Base-by-base conservation (phyloP, 257 asterid genomes). In the Nicotiana tabacum region DNA sequence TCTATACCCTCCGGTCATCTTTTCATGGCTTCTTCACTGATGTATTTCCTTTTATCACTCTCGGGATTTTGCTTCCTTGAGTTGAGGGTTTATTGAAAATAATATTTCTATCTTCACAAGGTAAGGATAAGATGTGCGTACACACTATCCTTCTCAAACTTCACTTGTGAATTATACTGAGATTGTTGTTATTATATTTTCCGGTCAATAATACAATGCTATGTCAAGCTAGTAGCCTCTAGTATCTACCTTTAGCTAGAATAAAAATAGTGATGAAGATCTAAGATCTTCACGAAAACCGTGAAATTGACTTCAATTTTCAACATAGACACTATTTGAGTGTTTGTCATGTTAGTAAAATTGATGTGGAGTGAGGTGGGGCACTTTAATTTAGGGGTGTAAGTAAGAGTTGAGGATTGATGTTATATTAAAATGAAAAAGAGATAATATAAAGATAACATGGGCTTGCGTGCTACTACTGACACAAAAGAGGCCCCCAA, bases 131-230 rank as follows among this genome's bases (percentile, higher is more conserved):
- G 1, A 2, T 37, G 0, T 37, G 9, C 9, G 43, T 37, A 37
- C 2, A 37, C 5, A 35, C 0, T 37, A 6, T 37, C 0, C 8
- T 37, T 37, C 0, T 1, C 43, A 37, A 37, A 37, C 6, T 1
- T 37, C 7, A 37, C 9, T 37, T 37, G 43, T 37, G 43, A 0
- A 48, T 3, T 48, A 48, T 10, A 3, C 1, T 48, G 0, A 0
- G 1, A 6, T 37, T 6, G 9, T 37, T 6, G 9, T 37, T 37
- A 37, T 5, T 72, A 24, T 1, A 6, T 10, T 12, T 24, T 21
- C 9, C 33, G 85, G 90, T 90, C 93, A 89, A 88, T 87, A 84
- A 83, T 78, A 72, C 86, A 84, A 87, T 77, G 55, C 83, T 84
- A 68, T 18, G 64, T 76, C 62, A 48, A 74, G 64, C 80, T 76